Evolutionary conservation across 805 yeast species (phyloP), one percentile per base, ranked within the genome.

Genomic region (Kodamaea kaohsiungensis): DNA sequence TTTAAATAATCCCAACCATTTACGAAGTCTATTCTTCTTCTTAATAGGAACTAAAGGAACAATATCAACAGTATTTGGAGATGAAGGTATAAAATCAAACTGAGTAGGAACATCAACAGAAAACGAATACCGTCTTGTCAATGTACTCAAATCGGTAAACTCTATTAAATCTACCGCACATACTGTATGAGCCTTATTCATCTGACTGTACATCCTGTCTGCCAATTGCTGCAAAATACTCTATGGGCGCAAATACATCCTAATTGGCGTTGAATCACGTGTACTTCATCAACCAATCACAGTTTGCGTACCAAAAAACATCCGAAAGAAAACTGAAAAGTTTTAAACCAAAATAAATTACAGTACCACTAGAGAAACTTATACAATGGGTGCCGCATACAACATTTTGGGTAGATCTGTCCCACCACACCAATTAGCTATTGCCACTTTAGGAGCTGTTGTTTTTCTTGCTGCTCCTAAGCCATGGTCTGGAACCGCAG

Each of bases 311-410:
- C 37, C 42, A 9, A 8, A n/a, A 10, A 5, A 19, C 18, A 15
- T n/a, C 48, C 48, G 42, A 35, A 39, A 40, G 39, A 43, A 50
- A 35, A 43, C 10, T 17, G 49, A 40, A 51, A 51, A 51, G 47
- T 43, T 51, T 51, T 43, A 51, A 43, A 43, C 37, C 38, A 17
- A 40, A 46, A 22, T 22, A 43, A 43, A 49, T 46, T 25, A 49
- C 37, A 30, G 13, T n/a, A 10, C 42, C 43, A 43, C 35, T 15
- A 33, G 35, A 16, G 19, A 38, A n/a, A 17, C 22, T 9, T 30
- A 30, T 35, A 61, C 50, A 69, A 91, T 91, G 96, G 96, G 88
- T 74, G 84, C 88, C 66, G 88, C 91, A 69, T 92, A 92, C 81
- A 78, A 78, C 57, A 87, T 92, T 64, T 78, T 91, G 66, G 98